Evolutionary conservation across 306 rosid species (phyloP).

Genomic region (cucumber (Cucumis sativus)): DNA sequence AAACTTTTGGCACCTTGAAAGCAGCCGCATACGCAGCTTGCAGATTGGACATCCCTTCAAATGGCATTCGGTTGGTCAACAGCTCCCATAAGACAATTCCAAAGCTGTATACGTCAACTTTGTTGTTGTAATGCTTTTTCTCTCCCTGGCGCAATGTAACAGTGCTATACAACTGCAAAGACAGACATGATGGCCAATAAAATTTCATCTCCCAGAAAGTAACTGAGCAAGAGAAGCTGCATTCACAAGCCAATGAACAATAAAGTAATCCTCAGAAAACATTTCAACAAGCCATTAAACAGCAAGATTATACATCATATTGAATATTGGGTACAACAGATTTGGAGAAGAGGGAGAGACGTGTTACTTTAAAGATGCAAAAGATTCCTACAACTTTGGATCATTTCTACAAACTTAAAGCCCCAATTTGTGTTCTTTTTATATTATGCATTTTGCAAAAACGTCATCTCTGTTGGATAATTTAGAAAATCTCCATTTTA

Average conservation of each 20-base stretch:
- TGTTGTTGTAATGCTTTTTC: slow-evolving; percentile 96
- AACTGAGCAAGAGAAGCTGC: neutral
- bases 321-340: neutral
- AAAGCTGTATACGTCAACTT: slow-evolving; percentile 95
- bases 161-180: slow-evolving; percentile 81
- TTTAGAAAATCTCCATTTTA: neutral
- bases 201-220: neutral
- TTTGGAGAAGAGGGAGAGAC: neutral
- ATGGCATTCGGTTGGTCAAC: slow-evolving; percentile 95
- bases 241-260: neutral
- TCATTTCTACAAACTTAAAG: too few species aligned
- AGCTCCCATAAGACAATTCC: slow-evolving; percentile 97
- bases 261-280: neutral
- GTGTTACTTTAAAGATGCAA: neutral
- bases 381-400: neutral
- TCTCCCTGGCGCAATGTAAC: slow-evolving; percentile 96
- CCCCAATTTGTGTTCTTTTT: too few species aligned
- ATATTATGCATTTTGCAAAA: too few species aligned
- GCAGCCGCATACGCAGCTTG: slow-evolving; percentile 99
- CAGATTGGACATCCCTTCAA: slow-evolving; percentile 98
- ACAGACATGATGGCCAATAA: neutral
- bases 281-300: neutral
- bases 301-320: neutral
- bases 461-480: too few species aligned
- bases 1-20: slow-evolving; percentile 53